phyloP scores from a whole-genome alignment of 2,329 filamentous ascomycete species.

The Colletotrichum sidae region DNA sequence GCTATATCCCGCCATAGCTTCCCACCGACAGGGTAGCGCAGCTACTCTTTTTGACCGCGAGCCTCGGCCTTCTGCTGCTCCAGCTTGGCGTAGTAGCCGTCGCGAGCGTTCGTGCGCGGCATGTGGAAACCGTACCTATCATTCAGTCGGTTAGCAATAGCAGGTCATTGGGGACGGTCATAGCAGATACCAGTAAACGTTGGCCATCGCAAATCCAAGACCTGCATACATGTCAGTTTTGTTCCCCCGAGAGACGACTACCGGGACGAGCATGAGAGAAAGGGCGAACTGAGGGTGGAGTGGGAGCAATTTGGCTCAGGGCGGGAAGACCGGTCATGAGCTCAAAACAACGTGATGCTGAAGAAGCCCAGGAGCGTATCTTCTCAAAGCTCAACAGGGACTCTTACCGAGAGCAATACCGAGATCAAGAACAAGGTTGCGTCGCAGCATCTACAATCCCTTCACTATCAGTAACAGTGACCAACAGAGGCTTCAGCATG shows the following conservation, averaged over 20 bases:
- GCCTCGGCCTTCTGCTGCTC: slow-evolving; percentile 65
- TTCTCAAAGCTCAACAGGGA: neutral
- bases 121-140: slow-evolving; percentile 72
- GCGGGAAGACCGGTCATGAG: neutral
- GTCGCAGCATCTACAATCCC: slow-evolving; percentile 66
- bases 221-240: slow-evolving; percentile 56
- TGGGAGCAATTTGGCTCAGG: neutral
- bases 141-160: slow-evolving; percentile 7
- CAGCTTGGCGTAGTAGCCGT: slow-evolving; percentile 68
- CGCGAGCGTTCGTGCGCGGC: slow-evolving; percentile 68
- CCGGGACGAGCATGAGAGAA: neutral
- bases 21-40: too few relatives aligned
- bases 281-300: neutral
- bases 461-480: slow-evolving; percentile 24
- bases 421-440: slow-evolving; percentile 68
- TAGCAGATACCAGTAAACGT: slow-evolving; percentile 66
- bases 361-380: neutral
- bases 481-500: slow-evolving; percentile 10
- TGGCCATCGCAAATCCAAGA: slow-evolving; percentile 66
- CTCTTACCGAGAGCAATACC: slow-evolving; percentile 66
- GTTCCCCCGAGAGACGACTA: neutral
- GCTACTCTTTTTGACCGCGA: slow-evolving; percentile 43
- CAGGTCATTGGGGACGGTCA: neutral
- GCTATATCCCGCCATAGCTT: too few relatives aligned
- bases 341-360: neutral